Conservation (phyloP, 352 stramenopile species). For the Phytophthora megakarya region DNA sequence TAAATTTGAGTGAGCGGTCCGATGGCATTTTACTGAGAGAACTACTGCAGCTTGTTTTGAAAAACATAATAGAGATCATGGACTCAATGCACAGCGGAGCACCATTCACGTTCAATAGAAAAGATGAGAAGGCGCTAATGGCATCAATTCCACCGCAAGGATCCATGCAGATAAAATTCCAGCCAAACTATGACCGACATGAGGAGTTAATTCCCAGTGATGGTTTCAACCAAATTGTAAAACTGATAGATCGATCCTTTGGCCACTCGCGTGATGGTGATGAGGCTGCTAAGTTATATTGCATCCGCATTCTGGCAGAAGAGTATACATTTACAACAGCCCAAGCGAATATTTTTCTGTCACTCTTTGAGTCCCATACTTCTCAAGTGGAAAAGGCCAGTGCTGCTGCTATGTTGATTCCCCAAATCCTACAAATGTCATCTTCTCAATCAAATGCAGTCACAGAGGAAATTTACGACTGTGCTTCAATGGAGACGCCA, state of each 20-base stretch:
- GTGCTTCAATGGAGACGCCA: conserved; percentile 57
- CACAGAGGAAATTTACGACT: conserved; percentile 57
- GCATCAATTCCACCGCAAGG: conserved; percentile 44
- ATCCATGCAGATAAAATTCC: conserved; percentile 58
- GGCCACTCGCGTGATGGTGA: conserved; percentile 48
- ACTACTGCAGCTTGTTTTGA: conserved; percentile 56
- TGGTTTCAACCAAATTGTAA: conserved; percentile 48
- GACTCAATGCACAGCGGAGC: conserved; percentile 53
- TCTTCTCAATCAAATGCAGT: conserved; percentile 3
- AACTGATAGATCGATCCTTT: conserved; percentile 54
- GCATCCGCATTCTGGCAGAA: conserved; percentile 64
- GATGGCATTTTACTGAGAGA: conserved; percentile 63
- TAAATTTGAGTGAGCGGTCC: conserved; percentile 56
- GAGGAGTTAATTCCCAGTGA: conserved; percentile 52
- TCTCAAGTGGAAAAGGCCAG: conserved; percentile 75
- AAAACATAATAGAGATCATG: conserved; percentile 62
- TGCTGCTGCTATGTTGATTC: conserved; percentile 63
- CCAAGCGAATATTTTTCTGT: conserved; percentile 58
- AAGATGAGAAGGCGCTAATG: conserved; percentile 62
- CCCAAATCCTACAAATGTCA: conserved; percentile 51
- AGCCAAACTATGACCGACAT: conserved; percentile 64
- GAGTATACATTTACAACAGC: conserved; percentile 65
- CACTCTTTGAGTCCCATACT: conserved; percentile 65
- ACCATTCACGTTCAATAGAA: conserved; percentile 54
- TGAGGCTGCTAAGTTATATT: conserved; percentile 65